A percentile compares a stretch with the other conserved stretches of the same genome.
Evolutionary conservation across 148 eudicot species (phyloP).

Genomic region (Cornus kousa): DNA sequence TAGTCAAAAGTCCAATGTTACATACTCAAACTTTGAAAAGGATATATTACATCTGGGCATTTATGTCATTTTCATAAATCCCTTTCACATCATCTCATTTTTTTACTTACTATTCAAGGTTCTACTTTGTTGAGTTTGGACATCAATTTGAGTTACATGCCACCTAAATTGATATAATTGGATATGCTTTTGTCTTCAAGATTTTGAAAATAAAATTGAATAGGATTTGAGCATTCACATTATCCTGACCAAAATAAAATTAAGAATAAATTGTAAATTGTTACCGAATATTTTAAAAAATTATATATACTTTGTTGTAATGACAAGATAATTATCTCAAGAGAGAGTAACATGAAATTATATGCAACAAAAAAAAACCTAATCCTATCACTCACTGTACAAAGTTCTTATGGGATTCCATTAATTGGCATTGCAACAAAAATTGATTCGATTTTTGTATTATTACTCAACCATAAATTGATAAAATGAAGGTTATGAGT

Average conservation of each 20-base stretch:
- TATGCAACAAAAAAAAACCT: too few species aligned
- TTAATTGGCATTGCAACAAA: too few species aligned
- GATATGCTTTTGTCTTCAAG: neutral
- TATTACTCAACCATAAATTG: too few species aligned
- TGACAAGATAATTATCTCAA: too few species aligned
- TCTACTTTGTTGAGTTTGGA: neutral
- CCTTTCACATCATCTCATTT: neutral
- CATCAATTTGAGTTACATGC: neutral
- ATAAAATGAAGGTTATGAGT: too few species aligned
- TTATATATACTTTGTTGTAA: too few species aligned
- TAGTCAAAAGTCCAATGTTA: slow-evolving; percentile 2
- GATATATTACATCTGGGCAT: neutral
- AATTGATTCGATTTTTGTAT: too few species aligned
- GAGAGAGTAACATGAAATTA: too few species aligned
- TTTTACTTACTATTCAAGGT: neutral
- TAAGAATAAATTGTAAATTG: too few species aligned
- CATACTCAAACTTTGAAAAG: slow-evolving; percentile 6
- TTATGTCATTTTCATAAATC: neutral
- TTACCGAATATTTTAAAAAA: too few species aligned
- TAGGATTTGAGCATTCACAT: neutral
- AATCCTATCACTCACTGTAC: too few species aligned
- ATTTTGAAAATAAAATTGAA: slow-evolving; percentile 3
- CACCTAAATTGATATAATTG: neutral
- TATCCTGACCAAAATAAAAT: neutral
- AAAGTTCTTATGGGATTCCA: too few species aligned